phyloP scores from a whole-genome alignment of 192 early-diverging fungal species.

The Anaeromyces robustus region DNA sequence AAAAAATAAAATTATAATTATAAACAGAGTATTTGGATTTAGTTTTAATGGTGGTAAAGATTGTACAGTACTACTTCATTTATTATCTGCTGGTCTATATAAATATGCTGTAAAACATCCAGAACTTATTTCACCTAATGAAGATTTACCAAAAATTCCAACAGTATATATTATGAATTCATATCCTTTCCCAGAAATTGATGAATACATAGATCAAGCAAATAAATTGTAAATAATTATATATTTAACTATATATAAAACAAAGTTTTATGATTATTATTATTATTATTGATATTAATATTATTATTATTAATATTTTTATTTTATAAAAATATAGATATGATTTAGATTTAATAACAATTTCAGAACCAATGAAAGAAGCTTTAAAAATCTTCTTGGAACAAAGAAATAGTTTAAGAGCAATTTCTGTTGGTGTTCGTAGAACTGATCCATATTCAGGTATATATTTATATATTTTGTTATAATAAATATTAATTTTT shows the following conservation, averaged over 20 bases:
- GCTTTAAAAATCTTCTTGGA: neutral
- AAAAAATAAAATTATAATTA: constrained; percentile 28
- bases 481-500: too few species aligned
- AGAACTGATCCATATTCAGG: constrained; percentile 29
- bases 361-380: constrained; percentile 28
- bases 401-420: neutral
- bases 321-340: constrained; percentile 39
- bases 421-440: constrained; percentile 13
- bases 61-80: constrained; percentile 79
- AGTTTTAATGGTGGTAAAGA: constrained; percentile 97
- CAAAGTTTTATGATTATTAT: too few species aligned
- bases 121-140: neutral
- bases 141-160: constrained; percentile 18
- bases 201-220: constrained; percentile 58
- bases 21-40: constrained; percentile 45
- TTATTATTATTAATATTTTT: too few species aligned
- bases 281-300: too few species aligned
- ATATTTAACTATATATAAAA: neutral
- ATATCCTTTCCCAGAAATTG: constrained; percentile 73
- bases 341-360: constrained; percentile 42
- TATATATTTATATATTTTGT: neutral
- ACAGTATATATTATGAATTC: constrained; percentile 62
- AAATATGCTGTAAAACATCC: constrained; percentile 7
- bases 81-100: constrained; percentile 51
- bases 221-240: neutral